These are phyloP conservation scores for Candida dendrica DNA, from an alignment of 805 yeast species.

Conservation along the genomic window DNA sequence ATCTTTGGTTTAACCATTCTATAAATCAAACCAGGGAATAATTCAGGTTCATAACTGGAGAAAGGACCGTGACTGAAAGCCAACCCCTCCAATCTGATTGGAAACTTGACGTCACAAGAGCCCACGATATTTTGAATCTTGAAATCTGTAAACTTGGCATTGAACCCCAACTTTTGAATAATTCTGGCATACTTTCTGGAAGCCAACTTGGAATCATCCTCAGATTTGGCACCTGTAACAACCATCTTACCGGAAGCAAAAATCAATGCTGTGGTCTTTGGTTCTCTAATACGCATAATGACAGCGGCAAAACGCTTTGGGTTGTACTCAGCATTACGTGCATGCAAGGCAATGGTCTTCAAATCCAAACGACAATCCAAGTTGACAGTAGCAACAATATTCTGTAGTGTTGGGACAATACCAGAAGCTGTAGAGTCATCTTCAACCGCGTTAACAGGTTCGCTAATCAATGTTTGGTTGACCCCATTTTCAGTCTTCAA, in stretches of 20 bases:
- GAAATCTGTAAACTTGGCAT: slow-evolving; percentile 96
- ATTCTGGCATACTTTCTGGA: slow-evolving; percentile 97
- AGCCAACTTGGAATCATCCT: slow-evolving; percentile 96
- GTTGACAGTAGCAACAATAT: slow-evolving; percentile 96
- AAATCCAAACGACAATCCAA: slow-evolving; percentile 92
- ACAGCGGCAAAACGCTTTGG: slow-evolving; percentile 99
- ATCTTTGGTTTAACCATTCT: slow-evolving; percentile 99
- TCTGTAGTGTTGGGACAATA: slow-evolving; percentile 87
- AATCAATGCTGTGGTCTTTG: slow-evolving; percentile 94
- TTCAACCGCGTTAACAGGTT: slow-evolving; percentile 12
- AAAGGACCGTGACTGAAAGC: slow-evolving; percentile 98
- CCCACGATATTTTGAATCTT: slow-evolving; percentile 98
- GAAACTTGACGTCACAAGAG: slow-evolving; percentile 97
- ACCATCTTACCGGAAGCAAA: slow-evolving; percentile 99
- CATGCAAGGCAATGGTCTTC: slow-evolving; percentile 95
- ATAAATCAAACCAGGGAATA: slow-evolving; percentile 96
- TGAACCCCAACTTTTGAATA: slow-evolving; percentile 94
- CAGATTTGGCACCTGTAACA: slow-evolving; percentile 98
- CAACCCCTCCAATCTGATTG: slow-evolving; percentile 92
- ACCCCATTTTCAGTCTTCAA: slow-evolving; percentile 9
- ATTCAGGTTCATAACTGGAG: slow-evolving; percentile 96
- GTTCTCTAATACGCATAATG: slow-evolving; percentile 98
- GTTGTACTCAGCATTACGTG: slow-evolving; percentile 97
- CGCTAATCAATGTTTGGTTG: slow-evolving; percentile 1
- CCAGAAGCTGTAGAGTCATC: slow-evolving; percentile 84